Base-by-base conservation (phyloP, 257 asterid species). In the Solanum clarkiae region DNA sequence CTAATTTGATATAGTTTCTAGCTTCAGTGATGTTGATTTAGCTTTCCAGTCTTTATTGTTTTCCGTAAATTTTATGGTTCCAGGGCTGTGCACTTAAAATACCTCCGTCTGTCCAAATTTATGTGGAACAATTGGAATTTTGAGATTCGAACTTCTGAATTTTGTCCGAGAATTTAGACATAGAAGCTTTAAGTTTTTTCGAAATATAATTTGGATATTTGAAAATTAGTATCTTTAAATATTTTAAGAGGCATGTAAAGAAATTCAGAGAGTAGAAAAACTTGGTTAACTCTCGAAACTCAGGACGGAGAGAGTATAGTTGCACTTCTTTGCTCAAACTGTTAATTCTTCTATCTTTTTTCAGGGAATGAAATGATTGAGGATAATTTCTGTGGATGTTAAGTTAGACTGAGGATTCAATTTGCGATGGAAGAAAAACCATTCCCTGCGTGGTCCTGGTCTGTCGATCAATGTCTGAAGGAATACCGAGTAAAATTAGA, bases 381-480 rank as follows among this genome's bases (percentile, higher is more conserved):
- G 63, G 14, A 56, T 77, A 69, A 51, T 84, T 82, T 65, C 22
- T 45, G 51, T 42, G 85, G 83, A 87, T 47, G 44, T 10, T 71
- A 36, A 90, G 66, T 87, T 77, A 75, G 84, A 72, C 66, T 63
- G 86, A 24, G 53, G 70, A 70, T 54, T 88, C 69, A 55, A 36
- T 54, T 55, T 56, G 42, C 20, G n/a, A 72, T 56, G 29, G 89
- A 88, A 24, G 92, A 90, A 83, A 91, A 88, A 32, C 87, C 91
- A 79, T 90, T 93, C 88, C 90, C 88, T 71, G 97, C 97, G 22
- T 95, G 98, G 98, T 92, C 94, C 42, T 88, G 92, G 93, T 81
- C 95, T 42, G 97, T 93, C 56, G 94, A 92, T 79, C 94, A 91
- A 80, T 93, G 98, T 86, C 82, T 93, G 87, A 92, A 92, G 85